These are phyloP conservation scores for Chlamydomonas reinhardtii DNA, from an alignment of 163 green algal species.

Conservation along the genomic window DNA sequence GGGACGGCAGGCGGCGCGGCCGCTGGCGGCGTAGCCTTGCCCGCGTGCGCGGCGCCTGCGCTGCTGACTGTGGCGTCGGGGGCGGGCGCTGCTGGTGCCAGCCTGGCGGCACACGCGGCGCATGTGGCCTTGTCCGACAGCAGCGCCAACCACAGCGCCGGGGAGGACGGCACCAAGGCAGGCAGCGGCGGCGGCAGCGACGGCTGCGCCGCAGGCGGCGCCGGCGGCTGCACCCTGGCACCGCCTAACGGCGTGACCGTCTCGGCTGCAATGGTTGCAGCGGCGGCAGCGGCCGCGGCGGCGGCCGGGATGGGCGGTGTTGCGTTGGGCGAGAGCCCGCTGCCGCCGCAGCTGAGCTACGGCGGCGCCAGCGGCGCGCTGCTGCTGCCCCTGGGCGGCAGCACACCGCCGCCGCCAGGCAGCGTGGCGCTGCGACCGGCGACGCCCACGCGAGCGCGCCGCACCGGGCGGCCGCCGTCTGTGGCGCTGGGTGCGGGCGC, in stretches of 20 bases:
- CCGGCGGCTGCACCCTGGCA: background rate
- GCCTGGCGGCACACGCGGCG: background rate
- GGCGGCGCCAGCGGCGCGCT: too few relatives aligned
- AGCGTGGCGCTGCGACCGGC: background rate
- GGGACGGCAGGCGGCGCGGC: too few relatives aligned
- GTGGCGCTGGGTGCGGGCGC: conserved; percentile 5
- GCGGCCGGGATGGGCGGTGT: background rate
- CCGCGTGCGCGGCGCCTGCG: too few relatives aligned
- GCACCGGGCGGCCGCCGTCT: conserved; percentile 21
- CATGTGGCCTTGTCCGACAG: conserved; percentile 42
- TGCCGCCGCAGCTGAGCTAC: too few relatives aligned
- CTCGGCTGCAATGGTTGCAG: background rate
- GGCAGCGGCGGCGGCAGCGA: too few relatives aligned
- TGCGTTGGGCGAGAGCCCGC: too few relatives aligned
- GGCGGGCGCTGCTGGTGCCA: background rate
- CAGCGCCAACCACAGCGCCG: conserved; percentile 12
- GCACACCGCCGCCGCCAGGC: background rate
- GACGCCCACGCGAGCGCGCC: conserved; percentile 32
- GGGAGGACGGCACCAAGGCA: background rate
- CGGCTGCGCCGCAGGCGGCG: background rate
- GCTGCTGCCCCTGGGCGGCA: background rate
- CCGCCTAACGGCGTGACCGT: background rate
- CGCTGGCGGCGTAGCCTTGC: background rate
- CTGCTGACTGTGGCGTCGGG: background rate
- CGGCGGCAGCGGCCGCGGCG: background rate